These are phyloP conservation scores for Macrocybe sp. DNA, from an alignment of 1,284 basidiomycete species.

Conservation along the genomic window DNA sequence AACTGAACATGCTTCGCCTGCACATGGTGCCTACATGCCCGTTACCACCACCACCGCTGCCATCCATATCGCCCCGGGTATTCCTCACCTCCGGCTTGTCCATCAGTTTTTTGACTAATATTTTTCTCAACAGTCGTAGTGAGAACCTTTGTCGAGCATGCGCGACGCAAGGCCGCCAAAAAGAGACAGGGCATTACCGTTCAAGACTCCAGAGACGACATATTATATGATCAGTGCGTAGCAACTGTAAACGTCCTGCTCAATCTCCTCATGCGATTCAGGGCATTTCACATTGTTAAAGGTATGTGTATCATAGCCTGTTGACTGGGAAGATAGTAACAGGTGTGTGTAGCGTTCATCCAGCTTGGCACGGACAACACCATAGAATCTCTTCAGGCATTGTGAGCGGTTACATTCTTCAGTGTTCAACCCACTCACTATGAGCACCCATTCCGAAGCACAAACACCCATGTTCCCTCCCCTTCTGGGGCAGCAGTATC, in stretches of 20 bases:
- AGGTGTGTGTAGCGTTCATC: slow-evolving; percentile 42
- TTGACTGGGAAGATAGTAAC: no score
- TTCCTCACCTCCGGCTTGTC: background rate
- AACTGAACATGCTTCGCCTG: background rate
- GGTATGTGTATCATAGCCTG: slow-evolving; percentile 16
- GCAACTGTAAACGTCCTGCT: background rate
- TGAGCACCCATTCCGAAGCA: slow-evolving; percentile 29
- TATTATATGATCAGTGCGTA: slow-evolving; percentile 60
- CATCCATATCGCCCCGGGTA: slow-evolving; percentile 48
- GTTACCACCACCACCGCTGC: slow-evolving; percentile 50
- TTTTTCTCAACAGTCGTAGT: slow-evolving; percentile 25
- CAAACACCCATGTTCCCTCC: slow-evolving; percentile 74
- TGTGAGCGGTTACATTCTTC: slow-evolving; percentile 30
- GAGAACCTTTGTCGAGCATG: slow-evolving; percentile 59
- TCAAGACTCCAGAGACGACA: slow-evolving; percentile 47
- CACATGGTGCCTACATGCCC: slow-evolving; percentile 32
- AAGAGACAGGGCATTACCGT: slow-evolving; percentile 31
- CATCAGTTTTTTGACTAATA: background rate
- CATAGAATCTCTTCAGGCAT: slow-evolving; percentile 55
- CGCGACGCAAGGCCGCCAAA: slow-evolving; percentile 40
- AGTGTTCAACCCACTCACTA: background rate
- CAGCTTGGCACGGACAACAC: slow-evolving; percentile 55
- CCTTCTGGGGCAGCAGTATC: slow-evolving; percentile 75
- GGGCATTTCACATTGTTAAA: slow-evolving; percentile 65
- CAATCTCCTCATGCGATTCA: slow-evolving; percentile 15